phyloP scores from a whole-genome alignment of 164 flowering plant genomes.

The Chloranthus sessilifolius region DNA sequence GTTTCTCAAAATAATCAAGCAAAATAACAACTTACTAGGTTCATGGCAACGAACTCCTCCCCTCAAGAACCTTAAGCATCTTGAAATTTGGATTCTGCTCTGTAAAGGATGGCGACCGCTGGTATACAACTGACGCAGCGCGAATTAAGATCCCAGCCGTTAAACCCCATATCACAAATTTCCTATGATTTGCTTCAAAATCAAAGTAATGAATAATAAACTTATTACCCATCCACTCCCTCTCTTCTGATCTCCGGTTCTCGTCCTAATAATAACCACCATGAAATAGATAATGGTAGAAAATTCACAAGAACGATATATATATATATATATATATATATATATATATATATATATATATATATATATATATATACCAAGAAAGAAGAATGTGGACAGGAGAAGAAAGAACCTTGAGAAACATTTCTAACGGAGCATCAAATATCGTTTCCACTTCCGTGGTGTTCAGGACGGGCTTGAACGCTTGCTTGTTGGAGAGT shows the following conservation, averaged over 20 bases:
- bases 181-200: constrained; percentile 41
- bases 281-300: background rate
- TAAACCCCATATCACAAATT: constrained; percentile 77
- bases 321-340: too few relatives aligned
- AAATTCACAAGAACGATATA: too few relatives aligned
- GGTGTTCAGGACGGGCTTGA: constrained; percentile 56
- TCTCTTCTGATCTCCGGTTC: constrained; percentile 55
- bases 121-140: constrained; percentile 80
- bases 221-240: constrained; percentile 71
- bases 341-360: too few relatives aligned
- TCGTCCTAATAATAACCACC: constrained; percentile 59
- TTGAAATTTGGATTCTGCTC: constrained; percentile 59
- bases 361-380: too few relatives aligned
- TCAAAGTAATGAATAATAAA: constrained; percentile 70
- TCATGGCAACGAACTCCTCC: too few relatives aligned
- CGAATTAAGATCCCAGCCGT: constrained; percentile 82
- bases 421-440: constrained; percentile 94
- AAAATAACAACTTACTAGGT: too few relatives aligned
- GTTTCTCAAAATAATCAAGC: too few relatives aligned
- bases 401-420: constrained; percentile 76
- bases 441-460: constrained; percentile 80
- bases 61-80: too few relatives aligned
- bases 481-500: constrained; percentile 52
- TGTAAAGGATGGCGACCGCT: constrained; percentile 60
- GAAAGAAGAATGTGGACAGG: too few relatives aligned